Conservation (phyloP, 2,329 filamentous ascomycete species). For the Neocucurbitaria cava region DNA sequence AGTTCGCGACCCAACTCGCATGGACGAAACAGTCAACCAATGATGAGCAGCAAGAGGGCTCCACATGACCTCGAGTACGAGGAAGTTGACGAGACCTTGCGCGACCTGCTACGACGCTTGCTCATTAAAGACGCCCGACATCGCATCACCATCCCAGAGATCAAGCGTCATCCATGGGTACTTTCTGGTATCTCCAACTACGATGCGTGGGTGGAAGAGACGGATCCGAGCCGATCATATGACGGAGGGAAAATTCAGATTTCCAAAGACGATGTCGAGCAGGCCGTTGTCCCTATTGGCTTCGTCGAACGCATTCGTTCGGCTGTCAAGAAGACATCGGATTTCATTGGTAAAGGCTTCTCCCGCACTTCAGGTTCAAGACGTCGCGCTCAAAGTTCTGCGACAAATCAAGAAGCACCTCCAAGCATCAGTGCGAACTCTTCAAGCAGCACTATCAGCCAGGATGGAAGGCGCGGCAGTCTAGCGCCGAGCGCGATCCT, state of each 20-base stretch:
- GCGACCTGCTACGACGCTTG: constrained; percentile 79
- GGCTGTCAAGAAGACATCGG: constrained; percentile 61
- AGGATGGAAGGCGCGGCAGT: constrained; percentile 63
- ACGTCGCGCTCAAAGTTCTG: constrained; percentile 62
- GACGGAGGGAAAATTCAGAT: constrained; percentile 89
- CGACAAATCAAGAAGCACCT: constrained; percentile 61
- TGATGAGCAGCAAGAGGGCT: constrained; percentile 72
- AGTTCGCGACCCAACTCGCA: constrained; percentile 56
- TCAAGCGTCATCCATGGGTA: constrained; percentile 95
- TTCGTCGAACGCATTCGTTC: constrained; percentile 85
- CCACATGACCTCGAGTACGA: constrained; percentile 85
- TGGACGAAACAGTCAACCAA: constrained; percentile 57
- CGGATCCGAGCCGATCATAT: constrained; percentile 79
- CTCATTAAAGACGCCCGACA: constrained; percentile 88
- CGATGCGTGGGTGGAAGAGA: constrained; percentile 88
- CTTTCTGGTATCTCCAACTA: constrained; percentile 77
- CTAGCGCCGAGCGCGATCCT: constrained; percentile 66
- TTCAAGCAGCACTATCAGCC: constrained; percentile 62
- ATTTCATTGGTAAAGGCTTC: constrained; percentile 36
- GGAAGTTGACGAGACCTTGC: constrained; percentile 78
- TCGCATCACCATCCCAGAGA: constrained; percentile 87
- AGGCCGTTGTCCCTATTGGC: constrained; percentile 87
- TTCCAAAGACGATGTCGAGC: constrained; percentile 88
- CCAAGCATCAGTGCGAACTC: constrained; percentile 61
- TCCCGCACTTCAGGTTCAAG: constrained; percentile 53